Evolutionary conservation across 2,329 filamentous ascomycete genomes (phyloP), one percentile per base, ranked within the genome.

Genomic region (Phoma sp.): DNA sequence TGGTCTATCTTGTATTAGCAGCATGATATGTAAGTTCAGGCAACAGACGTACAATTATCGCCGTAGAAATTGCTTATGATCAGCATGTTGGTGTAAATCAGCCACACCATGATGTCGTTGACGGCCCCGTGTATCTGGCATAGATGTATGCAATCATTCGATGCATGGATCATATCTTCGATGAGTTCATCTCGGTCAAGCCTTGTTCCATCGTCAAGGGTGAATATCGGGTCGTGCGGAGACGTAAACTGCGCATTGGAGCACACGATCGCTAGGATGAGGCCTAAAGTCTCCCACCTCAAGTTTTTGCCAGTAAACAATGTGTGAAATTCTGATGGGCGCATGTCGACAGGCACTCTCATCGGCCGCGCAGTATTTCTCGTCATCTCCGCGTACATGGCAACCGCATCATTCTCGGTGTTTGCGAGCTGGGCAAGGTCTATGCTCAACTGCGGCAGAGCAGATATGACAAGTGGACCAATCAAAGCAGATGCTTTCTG

Each of bases 21-120:
- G 5, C 5, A 3, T 34, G n/a, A 12, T 25, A 1, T 42, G 21
- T 15, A 5, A 1, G 2, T 12, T 12, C 2, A 15, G 47, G 1
- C 5, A 10, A 15, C 14, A 25, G 26, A 66, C 68, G 18, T 40
- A 72, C 70, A 70, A 25, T 73, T 74, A 26, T 73, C 71, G 33
- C 72, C 72, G 25, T 73, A 73, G 37, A 62, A 72, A 42, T 68
- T 72, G 45, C 69, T 71, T 11, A 64, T 63, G 5, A 73, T 59
- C 28, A 71, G 56, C 61, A 70, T 62, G 40, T 72, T 70, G 29
- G 47, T 53, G 42, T 71, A 73, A 1, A 73, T 47, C 7, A 73
- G 58, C 62, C 69, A 73, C 2, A 73, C 64, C 69, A 73, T 72
- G 43, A 74, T 63, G 38, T 74, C 72, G 32, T 73, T 74, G 4